Evolutionary conservation across 2,329 filamentous ascomycete species (phyloP).

Genomic region (Hypoxylon sp.): DNA sequence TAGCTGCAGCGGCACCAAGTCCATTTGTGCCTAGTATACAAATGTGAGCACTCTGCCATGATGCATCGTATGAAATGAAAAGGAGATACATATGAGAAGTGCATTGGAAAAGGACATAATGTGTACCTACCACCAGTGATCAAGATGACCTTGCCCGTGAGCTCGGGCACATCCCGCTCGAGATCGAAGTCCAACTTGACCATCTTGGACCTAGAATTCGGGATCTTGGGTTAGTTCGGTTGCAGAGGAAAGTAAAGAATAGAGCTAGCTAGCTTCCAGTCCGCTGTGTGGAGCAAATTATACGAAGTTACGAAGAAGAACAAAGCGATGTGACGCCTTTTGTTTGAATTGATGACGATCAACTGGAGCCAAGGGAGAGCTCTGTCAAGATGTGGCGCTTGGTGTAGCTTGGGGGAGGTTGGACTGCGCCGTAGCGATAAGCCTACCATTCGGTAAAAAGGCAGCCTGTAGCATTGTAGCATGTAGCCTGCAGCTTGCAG

Average conservation of each 20-base stretch:
- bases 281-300: constrained; percentile 10
- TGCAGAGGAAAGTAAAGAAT: not conserved
- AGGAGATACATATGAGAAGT: not conserved
- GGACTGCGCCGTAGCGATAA: constrained; percentile 19
- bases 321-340: constrained; percentile 17
- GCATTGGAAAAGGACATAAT: not conserved
- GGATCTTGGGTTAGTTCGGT: constrained; percentile 15
- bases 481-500: not conserved
- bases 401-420: not conserved
- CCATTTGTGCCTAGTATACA: constrained; percentile 26
- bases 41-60: constrained; percentile 1
- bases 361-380: not conserved
- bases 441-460: constrained; percentile 9
- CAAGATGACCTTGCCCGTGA: constrained; percentile 31
- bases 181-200: constrained; percentile 34
- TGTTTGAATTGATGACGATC: constrained; percentile 9
- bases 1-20: constrained; percentile 29
- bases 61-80: not conserved
- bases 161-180: constrained; percentile 28
- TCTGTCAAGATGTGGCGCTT: constrained; percentile 10
- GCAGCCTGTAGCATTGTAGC: not conserved
- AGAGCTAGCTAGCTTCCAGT: constrained; percentile 1
- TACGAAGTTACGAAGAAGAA: constrained; percentile 9
- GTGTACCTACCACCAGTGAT: constrained; percentile 26
- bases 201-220: constrained; percentile 10